Conservation (phyloP, 1,284 basidiomycete genomes). For the Heimioporus punctisporus region DNA sequence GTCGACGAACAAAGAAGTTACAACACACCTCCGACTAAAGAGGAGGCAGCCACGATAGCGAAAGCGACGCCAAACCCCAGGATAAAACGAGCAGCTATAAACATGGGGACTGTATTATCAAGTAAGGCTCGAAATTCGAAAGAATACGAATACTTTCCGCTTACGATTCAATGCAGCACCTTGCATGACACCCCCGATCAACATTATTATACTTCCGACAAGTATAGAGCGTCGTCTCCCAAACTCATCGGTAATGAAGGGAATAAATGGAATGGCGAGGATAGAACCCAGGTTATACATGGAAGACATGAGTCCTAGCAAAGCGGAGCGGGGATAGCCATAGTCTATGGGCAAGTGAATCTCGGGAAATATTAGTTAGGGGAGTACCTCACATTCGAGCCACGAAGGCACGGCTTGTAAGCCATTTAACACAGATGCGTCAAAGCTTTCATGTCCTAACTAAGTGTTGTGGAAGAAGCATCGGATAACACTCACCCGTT, state of each 20-base stretch:
- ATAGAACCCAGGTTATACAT: conserved; percentile 15
- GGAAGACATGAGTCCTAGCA: conserved; percentile 13
- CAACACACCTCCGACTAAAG: conserved; percentile 16
- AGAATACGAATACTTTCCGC: neutral
- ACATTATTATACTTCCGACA: conserved; percentile 2
- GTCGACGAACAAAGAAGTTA: neutral
- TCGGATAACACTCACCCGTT: neutral
- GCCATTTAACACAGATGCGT: neutral
- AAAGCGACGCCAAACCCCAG: conserved; percentile 10
- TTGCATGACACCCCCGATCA: conserved; percentile 11
- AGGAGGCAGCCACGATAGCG: conserved; percentile 11
- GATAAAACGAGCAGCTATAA: conserved; percentile 18
- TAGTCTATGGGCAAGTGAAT: conserved; percentile 9
- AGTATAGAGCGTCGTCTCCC: conserved; percentile 18
- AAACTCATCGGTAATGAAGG: conserved; percentile 9
- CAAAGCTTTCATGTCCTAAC: neutral
- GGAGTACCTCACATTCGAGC: conserved; percentile 8
- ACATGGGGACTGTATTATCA: conserved; percentile 8
- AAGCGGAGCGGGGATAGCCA: conserved; percentile 15
- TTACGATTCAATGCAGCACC: conserved; percentile 9
- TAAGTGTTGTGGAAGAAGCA: no score
- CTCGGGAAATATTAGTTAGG: neutral
- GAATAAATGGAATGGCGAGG: conserved; percentile 8
- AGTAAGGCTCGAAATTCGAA: neutral
- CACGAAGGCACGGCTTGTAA: neutral